Conservation (phyloP, 139 green algal genomes). For the Trebouxia sp. region DNA sequence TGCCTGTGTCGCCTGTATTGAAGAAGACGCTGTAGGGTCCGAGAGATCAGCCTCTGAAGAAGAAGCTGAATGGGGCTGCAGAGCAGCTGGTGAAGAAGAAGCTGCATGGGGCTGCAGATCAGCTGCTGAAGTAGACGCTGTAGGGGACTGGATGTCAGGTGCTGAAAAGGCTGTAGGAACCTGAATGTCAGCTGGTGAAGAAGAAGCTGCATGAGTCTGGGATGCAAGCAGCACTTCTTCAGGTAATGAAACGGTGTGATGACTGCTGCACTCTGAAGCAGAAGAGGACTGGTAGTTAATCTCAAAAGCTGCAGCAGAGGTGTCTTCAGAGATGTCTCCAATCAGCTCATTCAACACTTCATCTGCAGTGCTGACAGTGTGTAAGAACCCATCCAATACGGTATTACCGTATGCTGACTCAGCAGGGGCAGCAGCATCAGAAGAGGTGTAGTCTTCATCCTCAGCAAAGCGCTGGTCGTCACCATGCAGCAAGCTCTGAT, state of each 20-base stretch:
- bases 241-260: too few species aligned
- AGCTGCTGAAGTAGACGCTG: slow-evolving; percentile 14
- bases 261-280: too few species aligned
- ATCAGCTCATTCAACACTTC: slow-evolving; percentile 6
- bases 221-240: too few species aligned
- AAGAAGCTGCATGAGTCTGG: not conserved
- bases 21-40: too few species aligned
- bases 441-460: not conserved
- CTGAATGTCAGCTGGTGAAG: not conserved
- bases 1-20: not conserved
- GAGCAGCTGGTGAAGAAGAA: not conserved
- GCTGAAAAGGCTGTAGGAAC: not conserved
- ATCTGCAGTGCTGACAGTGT: slow-evolving; percentile 7
- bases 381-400: not conserved
- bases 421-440: too few species aligned
- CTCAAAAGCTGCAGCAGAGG: too few species aligned
- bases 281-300: too few species aligned
- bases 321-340: not conserved
- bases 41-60: not conserved
- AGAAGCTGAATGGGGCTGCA: not conserved
- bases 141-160: not conserved
- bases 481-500: not conserved
- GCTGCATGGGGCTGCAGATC: not conserved
- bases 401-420: not conserved
- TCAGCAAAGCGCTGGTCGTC: not conserved